Conservation (phyloP, 306 rosid genomes). For the Fragaria iinumae region DNA sequence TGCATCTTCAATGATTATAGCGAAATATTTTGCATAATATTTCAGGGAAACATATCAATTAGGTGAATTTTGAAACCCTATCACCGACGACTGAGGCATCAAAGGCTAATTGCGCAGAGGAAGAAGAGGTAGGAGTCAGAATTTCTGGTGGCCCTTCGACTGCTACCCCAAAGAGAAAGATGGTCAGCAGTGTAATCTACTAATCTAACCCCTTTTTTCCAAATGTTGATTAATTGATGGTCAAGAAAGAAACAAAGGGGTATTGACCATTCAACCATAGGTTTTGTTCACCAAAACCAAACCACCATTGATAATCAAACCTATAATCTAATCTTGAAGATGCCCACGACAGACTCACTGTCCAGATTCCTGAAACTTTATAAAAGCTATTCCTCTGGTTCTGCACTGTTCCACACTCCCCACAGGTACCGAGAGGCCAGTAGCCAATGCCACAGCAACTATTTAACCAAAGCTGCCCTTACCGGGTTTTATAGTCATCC, state of each 20-base stretch:
- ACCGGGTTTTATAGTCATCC: background rate
- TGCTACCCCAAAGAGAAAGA: background rate
- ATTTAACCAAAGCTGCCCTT: background rate
- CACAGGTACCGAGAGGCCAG: background rate
- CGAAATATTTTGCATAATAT: no score
- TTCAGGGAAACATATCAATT: no score
- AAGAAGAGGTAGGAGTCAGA: background rate
- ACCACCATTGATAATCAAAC: slow-evolving; percentile 2
- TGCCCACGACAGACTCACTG: background rate
- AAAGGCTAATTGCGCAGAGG: background rate
- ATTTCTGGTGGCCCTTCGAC: background rate
- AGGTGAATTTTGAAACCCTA: background rate
- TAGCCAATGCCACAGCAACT: background rate
- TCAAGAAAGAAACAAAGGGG: slow-evolving; percentile 1
- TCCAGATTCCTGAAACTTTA: slow-evolving; percentile 12
- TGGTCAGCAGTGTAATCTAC: background rate
- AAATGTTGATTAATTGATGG: background rate
- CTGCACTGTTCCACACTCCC: slow-evolving; percentile 6
- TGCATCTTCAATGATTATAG: no score
- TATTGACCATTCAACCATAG: slow-evolving; percentile 11
- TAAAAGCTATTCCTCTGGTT: background rate
- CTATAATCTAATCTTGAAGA: background rate
- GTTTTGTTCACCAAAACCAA: background rate
- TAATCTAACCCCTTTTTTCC: background rate
- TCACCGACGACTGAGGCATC: background rate